A percentile compares a stretch with the other conserved stretches of the same genome.
These are phyloP conservation scores for Lagenaria siceraria DNA, from an alignment of 306 rosid species.

Conservation along the genomic window DNA sequence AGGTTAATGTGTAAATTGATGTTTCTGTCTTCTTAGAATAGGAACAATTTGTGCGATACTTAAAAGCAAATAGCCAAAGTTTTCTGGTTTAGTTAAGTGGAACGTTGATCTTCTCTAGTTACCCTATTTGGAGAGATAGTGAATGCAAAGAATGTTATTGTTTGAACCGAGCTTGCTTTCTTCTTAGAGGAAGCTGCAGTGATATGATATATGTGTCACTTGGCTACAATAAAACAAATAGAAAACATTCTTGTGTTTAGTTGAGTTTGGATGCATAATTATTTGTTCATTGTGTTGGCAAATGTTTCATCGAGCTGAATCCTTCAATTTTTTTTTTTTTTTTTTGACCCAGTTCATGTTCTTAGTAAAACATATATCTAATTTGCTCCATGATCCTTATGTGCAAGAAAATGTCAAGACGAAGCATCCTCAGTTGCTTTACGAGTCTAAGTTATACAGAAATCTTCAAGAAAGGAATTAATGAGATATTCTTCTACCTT, in stretches of 20 bases:
- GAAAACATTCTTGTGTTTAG: not conserved
- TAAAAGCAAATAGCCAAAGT: not conserved
- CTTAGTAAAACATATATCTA: not conserved
- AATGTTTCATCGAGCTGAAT: not conserved
- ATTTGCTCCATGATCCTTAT: not conserved
- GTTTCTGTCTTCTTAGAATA: not conserved
- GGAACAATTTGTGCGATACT: not conserved
- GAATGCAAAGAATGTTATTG: not conserved
- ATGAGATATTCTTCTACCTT: constrained; percentile 1
- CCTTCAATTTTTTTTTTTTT: not conserved
- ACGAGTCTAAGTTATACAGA: constrained; percentile 91
- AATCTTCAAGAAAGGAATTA: constrained; percentile 97
- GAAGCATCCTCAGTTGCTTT: constrained; percentile 91
- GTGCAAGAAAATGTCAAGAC: constrained; percentile 87
- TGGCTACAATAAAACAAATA: not conserved
- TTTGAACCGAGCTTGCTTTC: not conserved
- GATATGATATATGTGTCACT: not conserved
- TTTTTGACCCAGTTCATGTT: not conserved
- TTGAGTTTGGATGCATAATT: not conserved
- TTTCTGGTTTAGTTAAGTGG: not conserved
- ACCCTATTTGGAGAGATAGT: not conserved
- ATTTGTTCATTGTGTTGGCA: not conserved
- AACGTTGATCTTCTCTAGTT: not conserved
- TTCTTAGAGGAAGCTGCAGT: not conserved
- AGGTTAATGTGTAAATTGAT: not conserved